Conservation (phyloP, 768 basidiomycete genomes). For the Lentinula raphanica region DNA sequence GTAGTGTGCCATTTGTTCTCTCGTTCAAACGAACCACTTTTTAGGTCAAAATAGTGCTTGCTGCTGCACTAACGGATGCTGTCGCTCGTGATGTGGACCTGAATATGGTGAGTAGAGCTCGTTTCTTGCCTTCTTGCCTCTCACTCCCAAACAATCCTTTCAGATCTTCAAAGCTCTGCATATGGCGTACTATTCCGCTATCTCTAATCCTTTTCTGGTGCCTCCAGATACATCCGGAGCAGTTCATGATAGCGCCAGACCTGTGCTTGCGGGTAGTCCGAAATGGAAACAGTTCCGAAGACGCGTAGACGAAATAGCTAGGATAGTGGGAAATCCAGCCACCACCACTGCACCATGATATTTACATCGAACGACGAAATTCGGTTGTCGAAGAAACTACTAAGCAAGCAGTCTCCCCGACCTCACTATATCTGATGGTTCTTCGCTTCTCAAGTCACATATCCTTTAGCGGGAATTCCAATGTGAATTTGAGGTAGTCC, state of each 20-base stretch:
- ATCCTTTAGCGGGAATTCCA: constrained; percentile 12
- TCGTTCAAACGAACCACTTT: background rate
- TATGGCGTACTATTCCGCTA: constrained; percentile 77
- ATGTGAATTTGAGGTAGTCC: constrained; percentile 7
- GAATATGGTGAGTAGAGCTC: constrained; percentile 47
- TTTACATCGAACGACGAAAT: too few relatives aligned
- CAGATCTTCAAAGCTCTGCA: constrained; percentile 89
- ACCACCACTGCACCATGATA: constrained; percentile 17
- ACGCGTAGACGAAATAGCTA: constrained; percentile 71
- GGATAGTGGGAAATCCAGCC: constrained; percentile 43
- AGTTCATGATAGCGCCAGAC: constrained; percentile 45
- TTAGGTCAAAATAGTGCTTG: constrained; percentile 60
- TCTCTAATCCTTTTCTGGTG: constrained; percentile 83
- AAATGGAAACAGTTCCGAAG: constrained; percentile 68
- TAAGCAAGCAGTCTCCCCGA: too few relatives aligned
- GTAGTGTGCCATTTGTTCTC: background rate
- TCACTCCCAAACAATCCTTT: background rate
- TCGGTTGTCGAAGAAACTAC: too few relatives aligned
- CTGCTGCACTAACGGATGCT: constrained; percentile 73
- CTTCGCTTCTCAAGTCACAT: constrained; percentile 18
- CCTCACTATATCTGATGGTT: constrained; percentile 12
- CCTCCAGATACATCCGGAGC: constrained; percentile 47
- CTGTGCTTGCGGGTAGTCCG: constrained; percentile 54
- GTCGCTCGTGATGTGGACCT: constrained; percentile 80
- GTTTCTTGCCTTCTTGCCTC: background rate